Conservation (phyloP, 352 stramenopile genomes). For the Pythium diclinum region DNA sequence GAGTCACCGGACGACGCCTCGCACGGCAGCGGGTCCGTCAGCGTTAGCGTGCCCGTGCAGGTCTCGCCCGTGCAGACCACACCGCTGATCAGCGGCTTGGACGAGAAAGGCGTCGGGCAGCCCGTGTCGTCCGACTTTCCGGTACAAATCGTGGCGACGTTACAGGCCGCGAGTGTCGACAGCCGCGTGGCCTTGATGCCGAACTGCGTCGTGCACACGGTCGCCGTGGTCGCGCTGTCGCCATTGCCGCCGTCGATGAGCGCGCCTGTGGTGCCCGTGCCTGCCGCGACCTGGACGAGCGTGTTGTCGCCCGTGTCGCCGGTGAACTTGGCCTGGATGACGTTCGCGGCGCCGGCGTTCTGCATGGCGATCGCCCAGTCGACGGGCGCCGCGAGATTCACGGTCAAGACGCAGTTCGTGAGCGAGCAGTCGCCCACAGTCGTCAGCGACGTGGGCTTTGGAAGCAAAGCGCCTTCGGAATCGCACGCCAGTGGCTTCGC, state of each 20-base stretch:
- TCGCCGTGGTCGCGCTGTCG: conserved; percentile 23
- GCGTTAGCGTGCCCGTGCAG: conserved; percentile 50
- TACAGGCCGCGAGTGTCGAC: conserved; percentile 52
- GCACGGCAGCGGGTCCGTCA: conserved; percentile 45
- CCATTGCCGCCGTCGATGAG: conserved; percentile 27
- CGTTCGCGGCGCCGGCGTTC: conserved; percentile 36
- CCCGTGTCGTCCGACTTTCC: conserved; percentile 40
- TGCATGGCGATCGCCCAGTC: conserved; percentile 72
- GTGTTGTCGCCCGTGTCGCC: conserved; percentile 33
- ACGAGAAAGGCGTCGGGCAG: conserved; percentile 40
- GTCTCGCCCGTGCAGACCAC: conserved; percentile 41
- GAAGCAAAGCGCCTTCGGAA: conserved; percentile 33
- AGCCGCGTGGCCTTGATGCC: conserved; percentile 49
- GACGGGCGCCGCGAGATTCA: conserved; percentile 41
- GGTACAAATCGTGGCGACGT: conserved; percentile 51
- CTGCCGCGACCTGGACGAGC: conserved; percentile 44
- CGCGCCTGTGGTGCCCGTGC: conserved; percentile 34
- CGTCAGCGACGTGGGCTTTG: conserved; percentile 34
- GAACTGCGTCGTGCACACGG: conserved; percentile 50
- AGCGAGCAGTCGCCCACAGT: conserved; percentile 35
- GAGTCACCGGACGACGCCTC: conserved; percentile 33
- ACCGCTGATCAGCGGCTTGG: conserved; percentile 32
- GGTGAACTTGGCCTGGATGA: conserved; percentile 50
- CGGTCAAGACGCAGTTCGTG: conserved; percentile 50
- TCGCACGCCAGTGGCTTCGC: conserved; percentile 51